Base-by-base conservation (phyloP, 2,329 filamentous ascomycete species). In the Colletotrichum truncatum region DNA sequence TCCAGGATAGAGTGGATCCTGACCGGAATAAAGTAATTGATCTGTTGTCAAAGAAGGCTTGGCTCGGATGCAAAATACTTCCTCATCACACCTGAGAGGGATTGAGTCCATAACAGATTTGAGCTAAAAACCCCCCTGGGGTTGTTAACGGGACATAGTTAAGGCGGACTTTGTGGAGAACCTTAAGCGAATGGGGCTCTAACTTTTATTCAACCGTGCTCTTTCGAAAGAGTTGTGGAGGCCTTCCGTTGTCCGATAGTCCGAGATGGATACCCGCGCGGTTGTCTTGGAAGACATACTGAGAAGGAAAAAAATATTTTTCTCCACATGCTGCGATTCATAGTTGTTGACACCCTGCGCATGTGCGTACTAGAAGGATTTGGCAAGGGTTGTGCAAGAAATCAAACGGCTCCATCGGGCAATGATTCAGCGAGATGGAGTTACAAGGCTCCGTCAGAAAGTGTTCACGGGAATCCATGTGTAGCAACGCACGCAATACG, bases 31-130 rank as follows among this genome's bases (percentile, higher is more conserved):
- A 36, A 41, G 55, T 23, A 48, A 64, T 39, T 46, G 55, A 60
- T 64, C 25, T 54, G 23, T 39, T 41, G 38, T 60, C 55, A 39
- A 41, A 26, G 34, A 39, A 25, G 48, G 55, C 55, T 53, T 60
- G 46, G 45, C 54, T 16, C 61, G 61, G 61, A 53, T 53, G 61
- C 26, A 53, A 14, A 64, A 45, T 59, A 16, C 53, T 64, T 63
- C 53, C 53, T 25, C 23, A 36, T 43, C 10, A 14, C 25, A 3
- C 25, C n/a, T 25, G 9, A 28, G 14, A 21, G 4, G 34, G 0
- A 25, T 28, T 32, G n/a, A n/a, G 4, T 43, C 52, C 32, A 21
- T 43, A 55, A 55, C 38, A 16, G n/a, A 21, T n/a, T 12, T 43
- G 36, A 55, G 38, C 23, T 34, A 34, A 23, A 45, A 41, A 32